Evolutionary conservation across 75 land plant genomes (phyloP).

Genomic region (Ceratopteris richardii): DNA sequence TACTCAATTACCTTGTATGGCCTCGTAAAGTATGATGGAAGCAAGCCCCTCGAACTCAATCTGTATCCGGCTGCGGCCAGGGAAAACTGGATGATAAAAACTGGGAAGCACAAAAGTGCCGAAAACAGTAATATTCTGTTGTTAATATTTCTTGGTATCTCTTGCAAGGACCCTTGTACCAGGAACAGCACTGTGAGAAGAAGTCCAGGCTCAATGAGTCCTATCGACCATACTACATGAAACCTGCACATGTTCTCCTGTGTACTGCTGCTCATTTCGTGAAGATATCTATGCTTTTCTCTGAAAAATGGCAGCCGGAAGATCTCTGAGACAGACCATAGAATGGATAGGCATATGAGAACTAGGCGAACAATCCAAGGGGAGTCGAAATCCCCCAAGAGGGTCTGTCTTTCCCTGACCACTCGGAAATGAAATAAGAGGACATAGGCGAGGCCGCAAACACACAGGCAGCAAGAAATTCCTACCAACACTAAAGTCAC

Average conservation of each 20-base stretch:
- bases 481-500: slow-evolving; percentile 62
- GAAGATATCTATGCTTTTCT: slow-evolving; percentile 37
- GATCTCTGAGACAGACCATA: slow-evolving; percentile 78
- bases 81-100: slow-evolving; percentile 61
- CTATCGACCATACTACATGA: slow-evolving; percentile 73
- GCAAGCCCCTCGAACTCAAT: slow-evolving; percentile 43
- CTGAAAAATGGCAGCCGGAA: slow-evolving; percentile 51
- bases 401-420: slow-evolving; percentile 29
- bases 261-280: slow-evolving; percentile 31
- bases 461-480: slow-evolving; percentile 37
- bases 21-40: slow-evolving; percentile 62
- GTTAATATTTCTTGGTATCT: slow-evolving; percentile 29
- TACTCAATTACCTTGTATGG: slow-evolving; percentile 8
- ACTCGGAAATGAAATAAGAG: slow-evolving; percentile 56
- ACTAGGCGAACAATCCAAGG: slow-evolving; percentile 79
- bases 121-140: slow-evolving; percentile 38
- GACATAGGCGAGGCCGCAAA: slow-evolving; percentile 49
- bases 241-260: slow-evolving; percentile 71
- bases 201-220: slow-evolving; percentile 84
- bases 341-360: slow-evolving; percentile 43
- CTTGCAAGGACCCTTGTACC: slow-evolving; percentile 71
- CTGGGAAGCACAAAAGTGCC: slow-evolving; percentile 49
- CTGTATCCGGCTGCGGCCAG: slow-evolving; percentile 23
- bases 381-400: slow-evolving; percentile 68
- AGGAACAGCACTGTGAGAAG: slow-evolving; percentile 75